phyloP scores from a whole-genome alignment of 2,329 filamentous ascomycete genomes.

The Diatrype stigma region DNA sequence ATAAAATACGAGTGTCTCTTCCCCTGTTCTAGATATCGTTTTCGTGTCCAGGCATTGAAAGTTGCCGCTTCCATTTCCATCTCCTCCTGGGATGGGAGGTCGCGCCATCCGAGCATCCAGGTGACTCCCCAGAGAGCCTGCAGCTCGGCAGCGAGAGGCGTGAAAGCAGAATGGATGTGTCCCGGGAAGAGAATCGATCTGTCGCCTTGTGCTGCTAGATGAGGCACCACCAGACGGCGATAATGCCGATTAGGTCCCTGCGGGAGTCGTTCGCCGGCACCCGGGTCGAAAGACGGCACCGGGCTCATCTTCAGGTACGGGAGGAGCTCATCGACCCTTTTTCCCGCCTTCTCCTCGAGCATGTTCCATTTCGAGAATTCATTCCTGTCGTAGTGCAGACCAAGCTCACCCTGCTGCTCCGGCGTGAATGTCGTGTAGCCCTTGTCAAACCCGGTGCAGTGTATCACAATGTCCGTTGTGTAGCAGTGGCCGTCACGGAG shows the following conservation, averaged over 20 bases:
- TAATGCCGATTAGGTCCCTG: constrained; percentile 20
- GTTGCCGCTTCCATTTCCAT: constrained; percentile 26
- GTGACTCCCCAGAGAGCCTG: constrained; percentile 28
- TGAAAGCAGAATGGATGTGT: constrained; percentile 25
- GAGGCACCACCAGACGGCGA: constrained; percentile 19
- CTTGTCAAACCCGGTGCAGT: constrained; percentile 22
- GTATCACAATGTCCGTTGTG: constrained; percentile 16
- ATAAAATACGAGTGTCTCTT: constrained; percentile 26
- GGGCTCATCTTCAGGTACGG: too few species aligned
- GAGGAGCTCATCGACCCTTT: constrained; percentile 13
- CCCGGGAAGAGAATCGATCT: constrained; percentile 29
- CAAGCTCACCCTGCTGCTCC: constrained; percentile 12
- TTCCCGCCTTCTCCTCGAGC: constrained; percentile 14
- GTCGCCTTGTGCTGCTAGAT: constrained; percentile 23
- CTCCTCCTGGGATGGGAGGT: constrained; percentile 17
- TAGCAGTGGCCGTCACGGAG: constrained; percentile 12
- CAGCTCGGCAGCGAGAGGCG: constrained; percentile 22
- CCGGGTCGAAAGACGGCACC: too few species aligned
- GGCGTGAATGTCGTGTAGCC: constrained; percentile 13
- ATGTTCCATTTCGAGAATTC: constrained; percentile 13
- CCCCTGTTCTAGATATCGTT: constrained; percentile 29
- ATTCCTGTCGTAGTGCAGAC: too few species aligned
- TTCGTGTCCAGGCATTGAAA: constrained; percentile 29
- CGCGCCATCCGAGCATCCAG: constrained; percentile 21
- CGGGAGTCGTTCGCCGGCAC: too few species aligned